phyloP scores from a whole-genome alignment of 2,329 filamentous ascomycete genomes.

The Cladosporium sp. region DNA sequence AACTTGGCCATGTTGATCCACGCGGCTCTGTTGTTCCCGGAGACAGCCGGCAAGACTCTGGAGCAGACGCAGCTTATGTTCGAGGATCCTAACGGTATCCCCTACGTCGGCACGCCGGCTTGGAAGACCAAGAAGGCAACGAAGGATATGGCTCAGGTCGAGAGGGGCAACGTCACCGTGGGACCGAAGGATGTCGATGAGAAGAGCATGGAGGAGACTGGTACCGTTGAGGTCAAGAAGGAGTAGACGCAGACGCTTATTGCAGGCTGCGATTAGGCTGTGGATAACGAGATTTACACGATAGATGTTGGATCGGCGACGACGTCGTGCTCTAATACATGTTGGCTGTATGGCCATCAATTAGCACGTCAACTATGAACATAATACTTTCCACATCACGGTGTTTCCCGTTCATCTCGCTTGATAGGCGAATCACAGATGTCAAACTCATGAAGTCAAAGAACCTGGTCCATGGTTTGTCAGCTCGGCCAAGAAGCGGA shows the following conservation, averaged over 20 bases:
- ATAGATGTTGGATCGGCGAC: no score
- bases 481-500: no score
- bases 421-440: no score
- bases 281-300: no score
- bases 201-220: slow-evolving; percentile 68
- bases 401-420: no score
- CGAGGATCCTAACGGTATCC: slow-evolving; percentile 32
- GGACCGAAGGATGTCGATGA: slow-evolving; percentile 63
- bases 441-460: no score
- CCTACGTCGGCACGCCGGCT: slow-evolving; percentile 49
- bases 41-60: slow-evolving; percentile 71
- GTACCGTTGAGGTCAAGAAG: slow-evolving; percentile 57
- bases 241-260: not conserved
- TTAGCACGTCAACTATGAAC: no score
- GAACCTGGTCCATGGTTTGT: no score
- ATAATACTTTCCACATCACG: no score
- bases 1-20: slow-evolving; percentile 55
- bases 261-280: no score
- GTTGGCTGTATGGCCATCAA: no score
- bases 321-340: no score
- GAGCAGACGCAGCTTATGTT: slow-evolving; percentile 78
- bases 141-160: slow-evolving; percentile 63
- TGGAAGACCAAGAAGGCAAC: slow-evolving; percentile 61
- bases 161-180: slow-evolving; percentile 54
- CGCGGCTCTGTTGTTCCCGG: slow-evolving; percentile 61